Evolutionary conservation across 2,329 filamentous ascomycete species (phyloP), one percentile per base, ranked within the genome.

Genomic region (Colletotrichum tofieldiae): DNA sequence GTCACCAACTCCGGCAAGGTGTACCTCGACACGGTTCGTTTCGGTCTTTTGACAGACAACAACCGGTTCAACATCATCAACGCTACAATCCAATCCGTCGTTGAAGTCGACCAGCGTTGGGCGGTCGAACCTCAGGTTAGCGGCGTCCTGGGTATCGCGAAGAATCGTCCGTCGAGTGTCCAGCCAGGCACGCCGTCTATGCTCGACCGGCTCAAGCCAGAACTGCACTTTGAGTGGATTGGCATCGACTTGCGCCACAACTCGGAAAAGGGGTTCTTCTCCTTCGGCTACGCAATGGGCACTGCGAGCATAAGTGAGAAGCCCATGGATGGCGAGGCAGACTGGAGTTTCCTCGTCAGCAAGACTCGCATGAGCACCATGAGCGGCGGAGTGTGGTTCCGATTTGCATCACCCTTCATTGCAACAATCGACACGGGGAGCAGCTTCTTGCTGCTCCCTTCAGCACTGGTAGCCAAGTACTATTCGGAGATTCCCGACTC

Each of bases 401-500:
- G 77, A 55, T 82, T 83, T 67, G 77, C 83, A 55, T 76, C 77
- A 23, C 62, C 51, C 8, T 85, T 87, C 75, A 81, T 82, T 37
- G 88, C 90, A 58, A 91, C 93, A 67, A 85, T 89, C 37, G 92
- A 94, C 80, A 94, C 92, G 3, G 92, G 92, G 32, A 93, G 91
- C 5, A 91, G 91, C 1, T 84, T 94, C 65, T 84, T 94, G 78
- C 87, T 93, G 61, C 82, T 92, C 35, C 87, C 89, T 39, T 82
- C 86, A 20, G 81, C 84, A 11, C 82, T 92, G n/a, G 88, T 88
- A 2, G 78, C 84, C 37, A 84, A 84, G 43, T 94, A 93, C 82
- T 94, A 91, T 82, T 78, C 78, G 39, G 79, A 84, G 59, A 87
- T 93, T 3, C 77, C 85, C 0, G 84, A 86, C 11, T 87, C 91